Evolutionary conservation across 1,139 yeast genomes (phyloP), one percentile per base, ranked within the genome.

Genomic region (Magnusiomyces clavatus): DNA sequence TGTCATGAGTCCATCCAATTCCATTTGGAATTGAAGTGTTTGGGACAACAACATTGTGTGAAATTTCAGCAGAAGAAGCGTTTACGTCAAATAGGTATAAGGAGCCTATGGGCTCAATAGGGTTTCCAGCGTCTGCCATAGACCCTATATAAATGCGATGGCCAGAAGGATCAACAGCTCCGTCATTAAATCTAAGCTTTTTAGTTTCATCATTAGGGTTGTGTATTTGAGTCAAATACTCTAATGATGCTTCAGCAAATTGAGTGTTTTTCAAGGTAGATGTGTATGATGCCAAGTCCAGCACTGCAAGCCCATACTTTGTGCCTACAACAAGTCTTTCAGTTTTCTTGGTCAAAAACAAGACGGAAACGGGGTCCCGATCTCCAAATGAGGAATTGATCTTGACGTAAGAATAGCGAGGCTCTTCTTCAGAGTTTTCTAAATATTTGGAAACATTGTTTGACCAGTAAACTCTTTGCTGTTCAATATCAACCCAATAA

Each of bases 1-100:
- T 73, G 51, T 76, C 78, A 44, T 68, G 66, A 43, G 75, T 71
- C 77, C 88, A 90, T 36, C 84, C 86, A 59, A 89, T 74, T n/a
- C 96, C 96, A 63, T 89, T 89, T 14, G 66, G 65, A 17, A 58
- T 58, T 14, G 57, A 56, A 6, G 58, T 50, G 24, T 54, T 52
- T 14, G 58, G 54, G 29, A 47, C 54, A 10, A 57, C 50, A 12
- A 54, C 57, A 6, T 47, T 17, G 10, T 41, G n/a, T n/a, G 13
- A 19, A 14, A 11, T 10, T 5, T 17, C 20, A 8, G 43, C 6
- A 11, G 43, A 10, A 37, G 16, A 3, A 13, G 11, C 60, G 48
- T 64, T 63, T 2, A 69, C 67, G 48, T 67, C 70, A 52, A 65
- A 67, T 40, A 69, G 56, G 69, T 70, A 69, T 24, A 69, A 59